Conservation (phyloP, 305 asterid genomes). For the Fraxinus floribunda region DNA sequence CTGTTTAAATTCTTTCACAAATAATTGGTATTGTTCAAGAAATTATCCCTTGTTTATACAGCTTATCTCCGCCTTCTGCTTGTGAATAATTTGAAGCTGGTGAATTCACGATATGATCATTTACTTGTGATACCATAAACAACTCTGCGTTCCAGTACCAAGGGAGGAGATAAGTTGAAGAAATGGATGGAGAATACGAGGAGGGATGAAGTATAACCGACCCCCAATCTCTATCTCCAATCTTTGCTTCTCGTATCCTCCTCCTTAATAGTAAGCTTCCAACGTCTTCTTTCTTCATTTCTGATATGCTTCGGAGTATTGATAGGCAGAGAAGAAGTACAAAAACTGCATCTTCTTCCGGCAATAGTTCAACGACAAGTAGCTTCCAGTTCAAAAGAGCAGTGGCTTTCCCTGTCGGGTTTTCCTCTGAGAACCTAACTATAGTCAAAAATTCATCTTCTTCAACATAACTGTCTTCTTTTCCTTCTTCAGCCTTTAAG, state of each 20-base stretch:
- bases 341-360: constrained; percentile 82
- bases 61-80: constrained; percentile 77
- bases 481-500: constrained; percentile 15
- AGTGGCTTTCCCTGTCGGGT: constrained; percentile 75
- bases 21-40: constrained; percentile 23
- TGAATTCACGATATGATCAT: constrained; percentile 35
- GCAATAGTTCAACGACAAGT: constrained; percentile 52
- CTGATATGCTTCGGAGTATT: constrained; percentile 62
- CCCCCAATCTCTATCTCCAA: constrained; percentile 84
- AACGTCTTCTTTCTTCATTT: constrained; percentile 55
- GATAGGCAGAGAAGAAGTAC: constrained; percentile 65
- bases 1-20: neutral
- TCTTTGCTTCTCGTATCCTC: constrained; percentile 61
- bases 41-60: constrained; percentile 57
- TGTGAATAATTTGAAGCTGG: constrained; percentile 47
- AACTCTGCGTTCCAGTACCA: constrained; percentile 74
- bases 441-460: constrained; percentile 66
- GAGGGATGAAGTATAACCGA: constrained; percentile 68
- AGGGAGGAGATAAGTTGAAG: constrained; percentile 56
- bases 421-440: constrained; percentile 62
- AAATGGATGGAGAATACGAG: constrained; percentile 32
- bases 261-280: constrained; percentile 66
- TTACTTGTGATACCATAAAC: constrained; percentile 47
- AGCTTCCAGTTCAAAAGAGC: constrained; percentile 88
- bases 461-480: constrained; percentile 24